These are phyloP conservation scores for Claviceps monticola DNA, from an alignment of 2,329 filamentous ascomycete genomes.

Conservation along the genomic window DNA sequence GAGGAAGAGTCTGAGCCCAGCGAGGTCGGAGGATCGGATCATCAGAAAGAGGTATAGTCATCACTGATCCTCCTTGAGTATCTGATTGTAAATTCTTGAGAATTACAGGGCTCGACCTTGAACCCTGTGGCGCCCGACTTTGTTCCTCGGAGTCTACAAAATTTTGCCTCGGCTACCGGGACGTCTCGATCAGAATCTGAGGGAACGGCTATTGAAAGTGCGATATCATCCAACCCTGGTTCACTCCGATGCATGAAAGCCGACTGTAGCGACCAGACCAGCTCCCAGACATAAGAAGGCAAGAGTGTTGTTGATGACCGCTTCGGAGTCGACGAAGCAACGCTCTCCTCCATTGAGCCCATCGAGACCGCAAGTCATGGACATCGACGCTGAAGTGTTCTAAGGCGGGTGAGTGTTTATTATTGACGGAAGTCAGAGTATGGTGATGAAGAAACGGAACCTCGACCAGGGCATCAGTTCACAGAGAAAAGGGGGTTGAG, in stretches of 20 bases:
- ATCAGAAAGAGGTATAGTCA: conserved; percentile 34
- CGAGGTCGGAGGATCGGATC: conserved; percentile 20
- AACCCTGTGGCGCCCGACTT: conserved; percentile 43
- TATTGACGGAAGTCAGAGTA: too few species aligned
- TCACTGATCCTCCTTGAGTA: neutral
- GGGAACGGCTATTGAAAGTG: neutral
- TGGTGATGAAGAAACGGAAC: too few species aligned
- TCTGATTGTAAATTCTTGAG: conserved; percentile 26
- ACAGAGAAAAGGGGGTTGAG: too few species aligned
- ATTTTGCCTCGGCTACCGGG: neutral
- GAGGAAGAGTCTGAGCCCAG: conserved; percentile 11
- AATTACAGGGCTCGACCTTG: conserved; percentile 34
- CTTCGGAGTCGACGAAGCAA: neutral
- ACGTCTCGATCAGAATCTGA: neutral
- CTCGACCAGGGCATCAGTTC: too few species aligned
- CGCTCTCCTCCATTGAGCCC: neutral
- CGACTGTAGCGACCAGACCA: neutral
- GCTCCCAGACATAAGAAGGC: too few species aligned
- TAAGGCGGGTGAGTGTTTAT: neutral
- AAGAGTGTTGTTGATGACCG: neutral
- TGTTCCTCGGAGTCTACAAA: conserved; percentile 24
- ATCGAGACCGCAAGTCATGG: neutral
- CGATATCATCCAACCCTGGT: neutral
- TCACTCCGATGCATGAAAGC: neutral
- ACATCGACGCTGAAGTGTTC: neutral